These are phyloP conservation scores for Geopyxis carbonaria DNA, from an alignment of 495 filamentous ascomycete species.

Conservation along the genomic window DNA sequence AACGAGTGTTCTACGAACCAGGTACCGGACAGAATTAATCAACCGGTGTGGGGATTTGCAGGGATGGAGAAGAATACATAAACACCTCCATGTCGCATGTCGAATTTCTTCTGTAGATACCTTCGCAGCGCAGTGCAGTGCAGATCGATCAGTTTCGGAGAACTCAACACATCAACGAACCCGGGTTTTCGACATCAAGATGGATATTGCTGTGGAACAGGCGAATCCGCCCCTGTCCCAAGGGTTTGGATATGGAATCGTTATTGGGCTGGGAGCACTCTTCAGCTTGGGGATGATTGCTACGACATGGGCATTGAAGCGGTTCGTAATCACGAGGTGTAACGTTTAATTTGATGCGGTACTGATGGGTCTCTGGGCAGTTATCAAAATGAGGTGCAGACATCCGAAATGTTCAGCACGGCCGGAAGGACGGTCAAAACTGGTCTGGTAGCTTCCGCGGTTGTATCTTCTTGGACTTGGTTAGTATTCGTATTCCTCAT, in stretches of 20 bases:
- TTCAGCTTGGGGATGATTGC: slow-evolving; percentile 70
- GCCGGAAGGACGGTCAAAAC: slow-evolving; percentile 89
- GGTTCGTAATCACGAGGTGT: slow-evolving; percentile 25
- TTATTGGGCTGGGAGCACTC: slow-evolving; percentile 54
- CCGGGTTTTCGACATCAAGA: no score
- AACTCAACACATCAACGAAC: no score
- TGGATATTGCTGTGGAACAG: slow-evolving; percentile 9
- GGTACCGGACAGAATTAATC: no score
- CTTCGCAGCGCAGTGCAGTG: no score
- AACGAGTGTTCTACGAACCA: no score
- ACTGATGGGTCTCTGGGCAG: slow-evolving; percentile 23
- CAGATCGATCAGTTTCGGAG: no score
- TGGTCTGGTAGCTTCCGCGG: slow-evolving; percentile 84
- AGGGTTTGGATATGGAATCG: slow-evolving; percentile 69
- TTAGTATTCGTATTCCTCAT: slow-evolving; percentile 28
- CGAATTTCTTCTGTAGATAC: no score
- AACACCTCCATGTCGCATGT: no score
- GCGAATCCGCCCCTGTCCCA: slow-evolving; percentile 40
- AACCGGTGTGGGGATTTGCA: no score
- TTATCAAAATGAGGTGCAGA: slow-evolving; percentile 89
- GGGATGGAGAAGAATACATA: no score
- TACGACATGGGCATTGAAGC: slow-evolving; percentile 62
- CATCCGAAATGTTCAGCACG: slow-evolving; percentile 93
- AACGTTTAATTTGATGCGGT: not conserved
- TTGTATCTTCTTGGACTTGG: slow-evolving; percentile 94